These are phyloP conservation scores for Gossypium turneri DNA, from an alignment of 345 rosid species.

Conservation along the genomic window DNA sequence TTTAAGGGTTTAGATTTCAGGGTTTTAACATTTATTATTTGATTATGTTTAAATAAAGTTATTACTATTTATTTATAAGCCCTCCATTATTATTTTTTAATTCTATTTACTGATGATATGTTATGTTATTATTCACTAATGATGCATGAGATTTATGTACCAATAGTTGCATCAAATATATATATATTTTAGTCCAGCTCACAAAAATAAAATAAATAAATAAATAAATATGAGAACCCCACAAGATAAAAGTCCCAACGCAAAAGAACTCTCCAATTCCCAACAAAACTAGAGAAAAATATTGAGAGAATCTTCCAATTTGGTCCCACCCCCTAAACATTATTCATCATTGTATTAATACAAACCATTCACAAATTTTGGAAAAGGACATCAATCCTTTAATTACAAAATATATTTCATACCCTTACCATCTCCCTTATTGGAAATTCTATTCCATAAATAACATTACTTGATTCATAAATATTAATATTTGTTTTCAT, in stretches of 20 bases:
- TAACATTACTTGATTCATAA: neutral
- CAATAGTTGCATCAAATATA: too few relatives aligned
- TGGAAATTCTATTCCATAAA: slow-evolving; percentile 8
- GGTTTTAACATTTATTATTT: too few relatives aligned
- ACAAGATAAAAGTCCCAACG: neutral
- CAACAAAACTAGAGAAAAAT: slow-evolving; percentile 8
- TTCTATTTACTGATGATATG: too few relatives aligned
- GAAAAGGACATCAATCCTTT: slow-evolving; percentile 16
- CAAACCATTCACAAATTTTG: slow-evolving; percentile 24
- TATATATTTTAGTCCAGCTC: too few relatives aligned
- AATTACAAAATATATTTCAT: neutral
- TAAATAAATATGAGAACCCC: too few relatives aligned
- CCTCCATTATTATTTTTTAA: too few relatives aligned
- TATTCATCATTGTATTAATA: neutral
- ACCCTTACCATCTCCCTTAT: slow-evolving; percentile 11
- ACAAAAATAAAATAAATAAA: too few relatives aligned
- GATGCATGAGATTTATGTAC: too few relatives aligned
- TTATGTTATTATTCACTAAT: too few relatives aligned
- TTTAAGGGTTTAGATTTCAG: accelerated
- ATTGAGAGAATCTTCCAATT: slow-evolving; percentile 20
- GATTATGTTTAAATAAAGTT: too few relatives aligned
- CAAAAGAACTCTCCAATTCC: slow-evolving; percentile 1
- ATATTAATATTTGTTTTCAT: neutral
- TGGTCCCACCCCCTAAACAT: slow-evolving; percentile 24
- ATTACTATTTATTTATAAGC: too few relatives aligned